These are phyloP conservation scores for Pseudocercospora crystallina DNA, from an alignment of 2,329 filamentous ascomycete species.

Conservation along the genomic window DNA sequence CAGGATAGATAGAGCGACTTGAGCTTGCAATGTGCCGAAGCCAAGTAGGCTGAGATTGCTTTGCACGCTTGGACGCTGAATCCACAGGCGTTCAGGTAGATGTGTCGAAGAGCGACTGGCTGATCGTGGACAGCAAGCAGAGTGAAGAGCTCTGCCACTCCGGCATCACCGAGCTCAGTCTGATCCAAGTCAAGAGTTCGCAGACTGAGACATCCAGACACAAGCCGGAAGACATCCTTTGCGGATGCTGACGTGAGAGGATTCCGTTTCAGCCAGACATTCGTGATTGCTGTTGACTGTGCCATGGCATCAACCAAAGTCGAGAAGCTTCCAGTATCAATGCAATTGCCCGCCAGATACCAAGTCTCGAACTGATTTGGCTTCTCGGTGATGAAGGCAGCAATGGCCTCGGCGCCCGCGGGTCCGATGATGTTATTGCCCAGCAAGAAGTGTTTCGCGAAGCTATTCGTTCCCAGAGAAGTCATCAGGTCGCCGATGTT, in stretches of 20 bases:
- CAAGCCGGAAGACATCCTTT: constrained; percentile 45
- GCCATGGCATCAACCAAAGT: constrained; percentile 49
- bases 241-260: constrained; percentile 46
- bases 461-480: constrained; percentile 48
- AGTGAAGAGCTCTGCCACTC: constrained; percentile 48
- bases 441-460: constrained; percentile 54
- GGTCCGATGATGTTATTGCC: constrained; percentile 58
- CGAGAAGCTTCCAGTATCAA: constrained; percentile 45
- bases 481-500: constrained; percentile 54
- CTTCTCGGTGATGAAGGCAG: constrained; percentile 46
- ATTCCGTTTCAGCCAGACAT: constrained; percentile 57
- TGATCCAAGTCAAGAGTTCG: constrained; percentile 56
- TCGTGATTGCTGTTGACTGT: constrained; percentile 46
- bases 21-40: constrained; percentile 29
- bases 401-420: constrained; percentile 48
- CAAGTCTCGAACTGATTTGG: constrained; percentile 55
- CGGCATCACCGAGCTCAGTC: constrained; percentile 51
- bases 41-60: constrained; percentile 32
- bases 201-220: constrained; percentile 45
- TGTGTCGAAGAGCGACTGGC: constrained; percentile 29
- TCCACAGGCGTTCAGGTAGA: constrained; percentile 38
- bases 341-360: constrained; percentile 58
- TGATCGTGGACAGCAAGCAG: constrained; percentile 20
- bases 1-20: constrained; percentile 35
- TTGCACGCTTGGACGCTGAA: constrained; percentile 27